phyloP scores from a whole-genome alignment of 164 flowering plant genomes.

The Amborella trichopoda region DNA sequence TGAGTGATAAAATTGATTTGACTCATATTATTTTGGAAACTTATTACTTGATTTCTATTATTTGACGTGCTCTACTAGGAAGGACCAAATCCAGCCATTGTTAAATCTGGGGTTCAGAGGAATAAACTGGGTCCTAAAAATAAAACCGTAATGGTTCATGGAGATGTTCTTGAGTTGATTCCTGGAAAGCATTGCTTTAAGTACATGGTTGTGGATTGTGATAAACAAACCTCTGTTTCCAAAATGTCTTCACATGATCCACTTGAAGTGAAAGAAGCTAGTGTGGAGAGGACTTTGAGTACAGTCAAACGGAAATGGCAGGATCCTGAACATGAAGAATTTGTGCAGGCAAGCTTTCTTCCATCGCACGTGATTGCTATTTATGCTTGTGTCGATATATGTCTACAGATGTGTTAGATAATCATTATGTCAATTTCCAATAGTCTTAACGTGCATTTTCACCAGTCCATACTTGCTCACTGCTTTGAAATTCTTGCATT shows the following conservation, averaged over 20 bases:
- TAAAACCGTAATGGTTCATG: slow-evolving; percentile 24
- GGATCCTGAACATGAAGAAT: slow-evolving; percentile 26
- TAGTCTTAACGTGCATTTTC: too few species aligned
- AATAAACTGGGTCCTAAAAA: slow-evolving; percentile 45
- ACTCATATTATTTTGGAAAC: too few species aligned
- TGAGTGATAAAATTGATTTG: too few species aligned
- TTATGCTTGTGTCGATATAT: too few species aligned
- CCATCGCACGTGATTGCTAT: too few species aligned
- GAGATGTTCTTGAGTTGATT: slow-evolving; percentile 75
- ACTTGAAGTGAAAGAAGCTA: slow-evolving; percentile 8
- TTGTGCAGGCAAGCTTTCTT: too few species aligned
- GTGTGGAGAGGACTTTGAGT: slow-evolving; percentile 8
- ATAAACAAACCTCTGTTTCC: slow-evolving; percentile 7
- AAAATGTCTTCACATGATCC: slow-evolving; percentile 11
- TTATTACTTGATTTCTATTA: background rate
- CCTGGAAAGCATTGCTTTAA: slow-evolving; percentile 72
- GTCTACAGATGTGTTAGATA: too few species aligned
- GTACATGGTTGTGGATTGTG: slow-evolving; percentile 16
- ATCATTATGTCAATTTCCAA: too few species aligned
- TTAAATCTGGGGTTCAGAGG: slow-evolving; percentile 37
- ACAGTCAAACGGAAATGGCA: slow-evolving; percentile 41
- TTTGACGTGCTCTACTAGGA: slow-evolving; percentile 27
- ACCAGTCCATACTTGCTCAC: too few species aligned
- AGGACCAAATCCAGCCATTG: slow-evolving; percentile 78
- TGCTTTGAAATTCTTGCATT: too few species aligned